Conservation (phyloP, 139 green algal genomes). For the Chlorella ohadii region DNA sequence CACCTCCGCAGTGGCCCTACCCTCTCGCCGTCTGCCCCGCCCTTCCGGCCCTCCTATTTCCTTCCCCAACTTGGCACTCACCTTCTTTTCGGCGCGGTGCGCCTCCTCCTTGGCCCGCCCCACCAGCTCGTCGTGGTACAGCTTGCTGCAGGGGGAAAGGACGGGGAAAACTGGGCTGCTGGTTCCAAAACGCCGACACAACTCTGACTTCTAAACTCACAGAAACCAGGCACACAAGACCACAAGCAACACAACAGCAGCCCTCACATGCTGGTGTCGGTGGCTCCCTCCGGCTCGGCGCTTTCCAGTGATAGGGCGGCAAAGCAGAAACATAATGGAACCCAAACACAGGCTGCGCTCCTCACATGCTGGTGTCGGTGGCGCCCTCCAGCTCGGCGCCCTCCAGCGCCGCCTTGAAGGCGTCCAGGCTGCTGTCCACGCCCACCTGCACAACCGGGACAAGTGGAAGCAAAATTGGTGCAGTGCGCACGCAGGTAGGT, state of each 20-base stretch:
- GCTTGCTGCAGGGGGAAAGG: conserved; percentile 45
- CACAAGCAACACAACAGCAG: too few relatives aligned
- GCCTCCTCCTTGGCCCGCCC: conserved; percentile 53
- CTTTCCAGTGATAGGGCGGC: too few relatives aligned
- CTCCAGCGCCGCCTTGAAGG: conserved; percentile 51
- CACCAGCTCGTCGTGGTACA: conserved; percentile 69
- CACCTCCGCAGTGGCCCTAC: too few relatives aligned
- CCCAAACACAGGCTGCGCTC: background rate
- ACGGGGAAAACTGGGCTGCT: too few relatives aligned
- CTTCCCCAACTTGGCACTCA: too few relatives aligned
- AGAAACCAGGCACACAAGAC: too few relatives aligned
- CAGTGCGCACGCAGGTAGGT: too few relatives aligned
- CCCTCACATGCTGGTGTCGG: conserved; percentile 26
- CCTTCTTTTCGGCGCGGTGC: conserved; percentile 51
- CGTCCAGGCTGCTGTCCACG: conserved; percentile 43
- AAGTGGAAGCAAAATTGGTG: background rate
- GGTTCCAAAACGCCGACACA: too few relatives aligned
- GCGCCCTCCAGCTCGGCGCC: background rate
- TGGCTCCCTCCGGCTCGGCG: background rate
- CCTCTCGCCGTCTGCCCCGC: too few relatives aligned
- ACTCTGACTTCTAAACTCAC: too few relatives aligned
- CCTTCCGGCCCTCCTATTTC: too few relatives aligned
- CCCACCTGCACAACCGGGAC: conserved; percentile 37
- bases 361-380: conserved; percentile 23
- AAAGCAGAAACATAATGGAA: too few relatives aligned